phyloP scores from a whole-genome alignment of 192 early-diverging fungal species.

The Irineochytrium annulatum region DNA sequence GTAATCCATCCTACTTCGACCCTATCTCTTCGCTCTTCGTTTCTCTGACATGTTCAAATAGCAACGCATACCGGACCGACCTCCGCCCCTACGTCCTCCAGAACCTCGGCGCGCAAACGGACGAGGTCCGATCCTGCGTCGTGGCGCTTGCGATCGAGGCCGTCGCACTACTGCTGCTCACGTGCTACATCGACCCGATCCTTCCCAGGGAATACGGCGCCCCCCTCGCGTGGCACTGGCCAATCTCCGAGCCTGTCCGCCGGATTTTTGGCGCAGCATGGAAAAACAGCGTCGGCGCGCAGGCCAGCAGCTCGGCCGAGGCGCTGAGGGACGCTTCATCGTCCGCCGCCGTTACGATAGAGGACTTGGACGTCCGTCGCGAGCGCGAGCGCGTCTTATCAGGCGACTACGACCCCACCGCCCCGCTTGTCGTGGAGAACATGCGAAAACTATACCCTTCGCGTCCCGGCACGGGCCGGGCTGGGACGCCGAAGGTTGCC shows the following conservation, averaged over 20 bases:
- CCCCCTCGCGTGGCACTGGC: slow-evolving; percentile 61
- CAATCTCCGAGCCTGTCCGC: slow-evolving; percentile 31
- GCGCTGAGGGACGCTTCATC: background rate
- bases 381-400: slow-evolving; percentile 49
- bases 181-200: slow-evolving; percentile 37
- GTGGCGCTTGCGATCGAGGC: background rate
- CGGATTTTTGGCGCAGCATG: too few species aligned
- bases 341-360: slow-evolving; percentile 11
- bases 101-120: background rate
- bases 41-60: background rate
- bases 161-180: background rate
- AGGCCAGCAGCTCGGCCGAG: background rate
- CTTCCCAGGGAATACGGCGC: slow-evolving; percentile 65
- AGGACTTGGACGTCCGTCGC: slow-evolving; percentile 59
- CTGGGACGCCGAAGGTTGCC: slow-evolving; percentile 37
- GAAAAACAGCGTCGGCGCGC: too few species aligned
- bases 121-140: background rate
- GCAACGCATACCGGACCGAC: background rate
- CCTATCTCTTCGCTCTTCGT: background rate
- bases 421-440: slow-evolving; percentile 52
- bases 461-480: slow-evolving; percentile 10
- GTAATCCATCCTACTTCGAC: background rate
- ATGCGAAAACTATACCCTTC: slow-evolving; percentile 61
- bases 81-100: background rate
- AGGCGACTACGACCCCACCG: slow-evolving; percentile 29